Evolutionary conservation across 306 rosid genomes (phyloP), one percentile per base, ranked within the genome.

Genomic region (Rubus parviflorus): DNA sequence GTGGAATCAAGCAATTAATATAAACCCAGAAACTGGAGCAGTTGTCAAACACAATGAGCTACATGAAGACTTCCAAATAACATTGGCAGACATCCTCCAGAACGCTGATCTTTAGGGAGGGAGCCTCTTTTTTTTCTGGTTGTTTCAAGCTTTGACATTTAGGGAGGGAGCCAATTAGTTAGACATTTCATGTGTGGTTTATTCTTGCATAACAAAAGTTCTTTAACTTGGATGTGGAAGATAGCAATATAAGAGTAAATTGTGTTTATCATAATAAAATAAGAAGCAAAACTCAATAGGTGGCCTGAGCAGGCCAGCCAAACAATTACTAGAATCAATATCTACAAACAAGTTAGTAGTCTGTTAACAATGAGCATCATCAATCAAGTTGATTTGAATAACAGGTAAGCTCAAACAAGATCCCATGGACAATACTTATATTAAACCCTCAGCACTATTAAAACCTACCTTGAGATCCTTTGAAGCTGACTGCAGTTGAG

Each of bases 401-500:
- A 63, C 35, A 30, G 23, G 17, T 40, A 45, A 40, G 37, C 67
- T 56, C 30, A 25, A 54, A 56, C 5, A 35, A 63, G 20, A 63
- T 63, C 20, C 46, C 14, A 25, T 19, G 71, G 45, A 75, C 11
- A 19, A 48, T 48, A 43, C 0, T 15, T 60, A 16, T 1, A 61
- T 47, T 47, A 37, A 11, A 20, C 17, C 13, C 19, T 74, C 35
- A 42, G 76, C 51, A 56, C 52, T 54, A 51, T 78, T 62, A 68
- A 47, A 64, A 60, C 85, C 41, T 81, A 95, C 97, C 93, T 95
- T 92, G 13, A 95, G 90, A 83, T 93, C 91, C 87, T 86, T 92
- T 61, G 80, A 82, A 86, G 92, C 85, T 69, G 97, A 95, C 88
- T 90, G 98, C 91, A 87, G 82, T 73, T 88, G 89, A 64, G 95